Conservation (phyloP, 2,329 filamentous ascomycete genomes). For the Fusarium pseudograminearum region DNA sequence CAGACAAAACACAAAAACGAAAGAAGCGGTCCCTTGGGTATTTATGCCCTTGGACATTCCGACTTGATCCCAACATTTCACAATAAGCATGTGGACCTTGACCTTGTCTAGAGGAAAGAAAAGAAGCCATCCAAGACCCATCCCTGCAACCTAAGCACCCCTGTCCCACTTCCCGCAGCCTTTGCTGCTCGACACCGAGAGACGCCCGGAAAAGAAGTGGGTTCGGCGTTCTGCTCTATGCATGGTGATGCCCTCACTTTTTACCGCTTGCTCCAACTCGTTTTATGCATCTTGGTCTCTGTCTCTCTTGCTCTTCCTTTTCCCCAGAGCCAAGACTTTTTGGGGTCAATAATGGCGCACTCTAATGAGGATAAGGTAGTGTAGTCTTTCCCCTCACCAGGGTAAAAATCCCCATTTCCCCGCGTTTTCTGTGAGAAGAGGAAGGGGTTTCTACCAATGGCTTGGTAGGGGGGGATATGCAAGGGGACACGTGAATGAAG, state of each 20-base stretch:
- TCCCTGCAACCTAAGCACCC: conserved; percentile 9
- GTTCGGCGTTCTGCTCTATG: conserved; percentile 11
- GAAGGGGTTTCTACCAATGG: conserved; percentile 1
- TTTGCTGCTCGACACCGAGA: conserved; percentile 39
- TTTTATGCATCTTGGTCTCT: conserved; percentile 23
- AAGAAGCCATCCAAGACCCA: conserved; percentile 26
- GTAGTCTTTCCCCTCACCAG: conserved; percentile 31
- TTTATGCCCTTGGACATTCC: conserved; percentile 38
- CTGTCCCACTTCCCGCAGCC: conserved; percentile 5
- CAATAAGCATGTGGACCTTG: conserved; percentile 28
- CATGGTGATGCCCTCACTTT: conserved; percentile 34
- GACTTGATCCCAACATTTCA: conserved; percentile 10
- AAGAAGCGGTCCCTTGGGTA: conserved; percentile 35
- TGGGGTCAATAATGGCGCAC: conserved; percentile 39
- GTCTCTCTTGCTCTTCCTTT: neutral
- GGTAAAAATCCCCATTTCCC: conserved; percentile 43
- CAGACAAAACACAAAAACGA: neutral
- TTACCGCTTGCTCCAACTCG: conserved; percentile 27
- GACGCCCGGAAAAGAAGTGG: conserved; percentile 45
- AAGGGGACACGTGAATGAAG: conserved; percentile 25
- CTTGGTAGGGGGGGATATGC: conserved; percentile 1
- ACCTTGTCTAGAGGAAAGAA: neutral
- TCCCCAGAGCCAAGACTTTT: conserved; percentile 35
- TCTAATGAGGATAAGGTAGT: conserved; percentile 14
- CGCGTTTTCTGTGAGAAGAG: conserved; percentile 38